A percentile compares a stretch with the other conserved stretches of the same genome.
These are phyloP conservation scores for Sphagnum fallax DNA, from an alignment of 228 moss, liverwort and hornwort species.

Conservation along the genomic window DNA sequence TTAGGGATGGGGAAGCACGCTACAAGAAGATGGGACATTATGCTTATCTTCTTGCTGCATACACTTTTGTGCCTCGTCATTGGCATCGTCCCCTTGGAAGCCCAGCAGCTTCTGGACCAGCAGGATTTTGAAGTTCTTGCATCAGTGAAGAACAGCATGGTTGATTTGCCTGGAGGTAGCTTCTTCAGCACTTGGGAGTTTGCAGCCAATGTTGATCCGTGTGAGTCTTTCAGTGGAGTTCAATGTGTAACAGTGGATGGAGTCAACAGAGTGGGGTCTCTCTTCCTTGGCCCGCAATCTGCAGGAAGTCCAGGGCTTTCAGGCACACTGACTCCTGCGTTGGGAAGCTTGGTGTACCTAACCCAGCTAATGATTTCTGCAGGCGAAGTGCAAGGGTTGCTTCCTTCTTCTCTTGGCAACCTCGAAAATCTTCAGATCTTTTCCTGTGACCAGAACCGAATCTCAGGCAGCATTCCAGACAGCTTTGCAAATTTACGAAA, in stretches of 20 bases:
- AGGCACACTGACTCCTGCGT: neutral
- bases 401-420: neutral
- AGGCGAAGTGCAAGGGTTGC: neutral
- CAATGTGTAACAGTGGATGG: conserved; percentile 3
- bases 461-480: conserved; percentile 1
- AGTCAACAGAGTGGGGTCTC: conserved; percentile 1
- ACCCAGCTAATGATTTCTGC: neutral
- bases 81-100: neutral
- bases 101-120: conserved; percentile 1
- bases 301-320: neutral
- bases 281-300: neutral
- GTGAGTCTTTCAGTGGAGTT: conserved; percentile 1
- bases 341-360: neutral
- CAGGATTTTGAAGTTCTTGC: neutral
- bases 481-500: neutral
- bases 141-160: neutral
- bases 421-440: neutral
- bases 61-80: too few species aligned
- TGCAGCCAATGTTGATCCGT: neutral
- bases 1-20: too few species aligned
- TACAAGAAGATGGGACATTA: too few species aligned
- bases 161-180: neutral
- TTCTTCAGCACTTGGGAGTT: conserved; percentile 2
- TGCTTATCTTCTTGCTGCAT: too few species aligned
- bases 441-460: neutral